These are phyloP conservation scores for Umbelopsis sp. DNA, from an alignment of 371 early-diverging fungal genomes.

Conservation along the genomic window DNA sequence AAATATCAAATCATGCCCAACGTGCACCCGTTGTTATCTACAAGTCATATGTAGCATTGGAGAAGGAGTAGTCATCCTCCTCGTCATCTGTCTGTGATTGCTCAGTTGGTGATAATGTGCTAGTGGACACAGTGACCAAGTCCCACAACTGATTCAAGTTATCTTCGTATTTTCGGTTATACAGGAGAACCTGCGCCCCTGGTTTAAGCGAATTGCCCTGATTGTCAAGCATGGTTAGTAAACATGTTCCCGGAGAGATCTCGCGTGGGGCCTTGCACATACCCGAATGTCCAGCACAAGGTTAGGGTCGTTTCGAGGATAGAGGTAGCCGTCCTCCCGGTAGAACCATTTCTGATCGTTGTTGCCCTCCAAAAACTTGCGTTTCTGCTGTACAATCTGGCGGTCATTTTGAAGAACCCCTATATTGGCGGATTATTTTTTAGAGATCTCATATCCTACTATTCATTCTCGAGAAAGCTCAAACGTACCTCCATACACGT, in stretches of 20 bases:
- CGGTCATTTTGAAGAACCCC: constrained; percentile 45
- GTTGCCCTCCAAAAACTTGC: constrained; percentile 50
- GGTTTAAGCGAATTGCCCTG: constrained; percentile 53
- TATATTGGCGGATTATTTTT: constrained; percentile 4
- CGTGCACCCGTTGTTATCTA: not conserved
- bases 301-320: constrained; percentile 49
- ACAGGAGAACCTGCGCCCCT: constrained; percentile 47
- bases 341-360: constrained; percentile 56
- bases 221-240: not conserved
- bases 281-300: constrained; percentile 51
- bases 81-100: constrained; percentile 1
- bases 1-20: not conserved
- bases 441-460: not conserved
- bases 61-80: constrained; percentile 3
- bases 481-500: constrained; percentile 45
- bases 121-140: constrained; percentile 31
- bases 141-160: constrained; percentile 54
- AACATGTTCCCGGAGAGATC: not conserved
- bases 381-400: constrained; percentile 50
- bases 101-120: not conserved
- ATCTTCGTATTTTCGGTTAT: constrained; percentile 49
- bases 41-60: constrained; percentile 8
- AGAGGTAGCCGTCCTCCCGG: constrained; percentile 53
- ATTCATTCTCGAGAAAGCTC: not conserved
- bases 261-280: constrained; percentile 18